These are phyloP conservation scores for Rhinocladiella mackenziei DNA, from an alignment of 2,329 filamentous ascomycete species.

Conservation along the genomic window DNA sequence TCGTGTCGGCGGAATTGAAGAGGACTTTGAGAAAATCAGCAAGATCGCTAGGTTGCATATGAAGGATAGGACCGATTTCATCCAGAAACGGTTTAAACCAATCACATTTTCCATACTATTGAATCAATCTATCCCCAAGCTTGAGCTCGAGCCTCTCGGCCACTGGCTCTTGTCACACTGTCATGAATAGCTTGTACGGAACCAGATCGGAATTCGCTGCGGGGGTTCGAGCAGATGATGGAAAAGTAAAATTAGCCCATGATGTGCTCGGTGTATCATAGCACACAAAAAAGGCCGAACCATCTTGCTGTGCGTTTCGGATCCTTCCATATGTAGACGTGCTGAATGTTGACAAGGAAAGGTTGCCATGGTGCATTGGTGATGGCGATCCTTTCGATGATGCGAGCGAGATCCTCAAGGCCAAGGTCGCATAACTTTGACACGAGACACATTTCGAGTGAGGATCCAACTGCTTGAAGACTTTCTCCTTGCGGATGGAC, in stretches of 20 bases:
- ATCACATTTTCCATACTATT: constrained; percentile 35
- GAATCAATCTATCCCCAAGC: constrained; percentile 38
- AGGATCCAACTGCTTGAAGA: constrained; percentile 40
- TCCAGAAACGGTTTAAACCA: constrained; percentile 40
- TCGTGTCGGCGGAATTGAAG: constrained; percentile 38
- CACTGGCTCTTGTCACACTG: constrained; percentile 34
- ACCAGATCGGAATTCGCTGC: constrained; percentile 32
- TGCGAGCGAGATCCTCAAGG: constrained; percentile 34
- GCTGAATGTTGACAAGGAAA: constrained; percentile 36
- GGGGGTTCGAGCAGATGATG: constrained; percentile 35
- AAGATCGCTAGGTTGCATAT: constrained; percentile 38
- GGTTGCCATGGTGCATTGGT: constrained; percentile 41
- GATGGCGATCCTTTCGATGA: constrained; percentile 39
- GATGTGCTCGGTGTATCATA: constrained; percentile 39
- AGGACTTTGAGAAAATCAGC: constrained; percentile 38
- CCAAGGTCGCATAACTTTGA: constrained; percentile 37
- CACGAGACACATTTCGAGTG: constrained; percentile 38
- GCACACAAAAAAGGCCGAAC: constrained; percentile 34
- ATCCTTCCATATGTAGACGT: constrained; percentile 41
- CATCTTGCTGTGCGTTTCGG: constrained; percentile 36
- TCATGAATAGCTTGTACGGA: constrained; percentile 35
- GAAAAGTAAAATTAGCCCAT: constrained; percentile 37
- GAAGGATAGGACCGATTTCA: constrained; percentile 36
- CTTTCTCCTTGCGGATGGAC: constrained; percentile 37
- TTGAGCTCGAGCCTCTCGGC: constrained; percentile 32